A percentile compares a stretch with the other conserved stretches of the same genome.
Conservation (phyloP, 2,329 filamentous ascomycete species). For the Metarhizium humberi region DNA sequence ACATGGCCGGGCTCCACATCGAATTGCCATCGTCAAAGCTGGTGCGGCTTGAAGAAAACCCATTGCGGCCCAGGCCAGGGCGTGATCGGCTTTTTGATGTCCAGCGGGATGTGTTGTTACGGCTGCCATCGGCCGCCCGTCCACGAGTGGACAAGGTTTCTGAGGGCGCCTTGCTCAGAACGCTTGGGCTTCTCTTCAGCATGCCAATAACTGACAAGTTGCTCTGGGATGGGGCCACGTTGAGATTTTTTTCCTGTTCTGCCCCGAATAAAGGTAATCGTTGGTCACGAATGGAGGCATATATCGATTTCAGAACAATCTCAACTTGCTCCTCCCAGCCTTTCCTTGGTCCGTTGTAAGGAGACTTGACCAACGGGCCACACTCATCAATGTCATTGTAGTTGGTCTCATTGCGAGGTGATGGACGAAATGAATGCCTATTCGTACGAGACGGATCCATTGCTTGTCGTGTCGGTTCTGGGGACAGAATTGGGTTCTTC, state of each 20-base stretch:
- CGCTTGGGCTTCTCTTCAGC: conserved; percentile 79
- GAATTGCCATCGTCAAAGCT: conserved; percentile 88
- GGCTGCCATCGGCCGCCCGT: conserved; percentile 51
- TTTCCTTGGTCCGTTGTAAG: conserved; percentile 65
- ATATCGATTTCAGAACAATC: conserved; percentile 84
- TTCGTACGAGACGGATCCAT: conserved; percentile 29
- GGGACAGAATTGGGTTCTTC: conserved; percentile 21
- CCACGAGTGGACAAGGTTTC: conserved; percentile 66
- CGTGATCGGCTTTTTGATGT: conserved; percentile 78
- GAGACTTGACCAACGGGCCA: conserved; percentile 68
- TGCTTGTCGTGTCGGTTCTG: conserved; percentile 23
- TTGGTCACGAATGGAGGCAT: conserved; percentile 78
- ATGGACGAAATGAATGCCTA: conserved; percentile 42
- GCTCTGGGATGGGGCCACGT: conserved; percentile 37
- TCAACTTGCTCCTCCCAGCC: conserved; percentile 88
- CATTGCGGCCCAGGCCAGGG: conserved; percentile 62
- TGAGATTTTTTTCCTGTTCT: conserved; percentile 33
- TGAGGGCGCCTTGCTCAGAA: conserved; percentile 86
- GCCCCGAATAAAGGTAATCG: conserved; percentile 79
- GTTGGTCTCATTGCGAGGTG: conserved; percentile 35
- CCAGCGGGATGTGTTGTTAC: conserved; percentile 58
- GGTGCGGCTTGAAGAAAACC: conserved; percentile 82
- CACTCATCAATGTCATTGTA: conserved; percentile 42
- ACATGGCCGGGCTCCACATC: conserved; percentile 75
- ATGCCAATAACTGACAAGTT: conserved; percentile 66